phyloP scores from a whole-genome alignment of 306 rosid genomes.

The Sicyos baderoa region DNA sequence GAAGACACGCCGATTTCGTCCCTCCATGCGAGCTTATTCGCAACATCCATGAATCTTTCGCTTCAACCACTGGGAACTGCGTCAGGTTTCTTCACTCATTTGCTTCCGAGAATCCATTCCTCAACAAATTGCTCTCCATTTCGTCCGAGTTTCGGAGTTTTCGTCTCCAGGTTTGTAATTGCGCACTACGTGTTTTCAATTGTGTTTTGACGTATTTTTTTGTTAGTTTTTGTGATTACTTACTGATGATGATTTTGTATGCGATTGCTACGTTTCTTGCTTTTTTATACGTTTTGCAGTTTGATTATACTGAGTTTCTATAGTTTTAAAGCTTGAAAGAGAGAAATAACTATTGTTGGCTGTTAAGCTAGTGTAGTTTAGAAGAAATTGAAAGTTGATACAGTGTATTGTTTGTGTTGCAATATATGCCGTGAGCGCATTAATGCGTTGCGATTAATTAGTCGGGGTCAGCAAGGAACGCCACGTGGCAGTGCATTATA shows the following conservation, averaged over 20 bases:
- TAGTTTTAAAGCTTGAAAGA: no score
- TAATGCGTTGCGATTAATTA: no score
- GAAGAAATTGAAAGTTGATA: no score
- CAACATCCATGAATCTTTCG: conserved; percentile 34
- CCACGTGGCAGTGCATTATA: no score
- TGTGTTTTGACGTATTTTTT: neutral
- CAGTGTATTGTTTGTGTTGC: no score
- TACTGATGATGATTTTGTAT: neutral
- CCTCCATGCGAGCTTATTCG: conserved; percentile 30
- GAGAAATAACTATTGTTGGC: no score
- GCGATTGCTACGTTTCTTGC: neutral
- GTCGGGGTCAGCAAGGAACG: no score
- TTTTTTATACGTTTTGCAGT: neutral
- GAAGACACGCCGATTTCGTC: conserved; percentile 23
- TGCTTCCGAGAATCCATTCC: conserved; percentile 48
- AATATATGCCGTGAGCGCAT: no score
- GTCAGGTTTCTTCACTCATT: conserved; percentile 31
- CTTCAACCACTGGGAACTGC: conserved; percentile 31
- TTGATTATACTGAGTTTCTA: no score
- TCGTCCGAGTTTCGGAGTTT: conserved; percentile 38
- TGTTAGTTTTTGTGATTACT: neutral
- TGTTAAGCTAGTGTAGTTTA: no score
- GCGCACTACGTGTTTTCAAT: neutral
- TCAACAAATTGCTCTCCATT: conserved; percentile 40
- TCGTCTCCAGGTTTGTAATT: conserved; percentile 42